Percentiles rank a stretch among this genome's conserved stretches.
phyloP scores from a whole-genome alignment of 225 moss, liverwort and hornwort genomes.

The Polytrichum formosum region DNA sequence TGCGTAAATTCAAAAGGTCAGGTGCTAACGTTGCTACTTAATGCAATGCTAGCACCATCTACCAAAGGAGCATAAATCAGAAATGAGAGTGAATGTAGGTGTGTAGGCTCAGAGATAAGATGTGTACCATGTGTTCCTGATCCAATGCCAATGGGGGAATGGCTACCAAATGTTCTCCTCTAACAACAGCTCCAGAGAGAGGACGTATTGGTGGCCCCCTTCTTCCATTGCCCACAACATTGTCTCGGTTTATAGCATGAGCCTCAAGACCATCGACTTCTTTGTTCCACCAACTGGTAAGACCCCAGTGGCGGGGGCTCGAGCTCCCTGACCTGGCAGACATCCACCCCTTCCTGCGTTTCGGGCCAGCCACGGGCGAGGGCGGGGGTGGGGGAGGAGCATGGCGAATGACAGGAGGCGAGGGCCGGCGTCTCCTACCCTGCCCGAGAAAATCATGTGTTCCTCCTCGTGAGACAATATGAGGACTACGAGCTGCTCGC shows the following conservation, averaged over 20 bases:
- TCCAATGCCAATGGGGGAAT: conserved; percentile 74
- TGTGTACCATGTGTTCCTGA: conserved; percentile 62
- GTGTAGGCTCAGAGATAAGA: conserved; percentile 9
- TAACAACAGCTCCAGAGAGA: conserved; percentile 60
- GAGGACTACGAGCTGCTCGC: conserved; percentile 83
- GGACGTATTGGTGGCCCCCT: conserved; percentile 68
- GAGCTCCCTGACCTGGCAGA: conserved; percentile 91
- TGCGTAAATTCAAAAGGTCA: too few species aligned
- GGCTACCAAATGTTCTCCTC: conserved; percentile 72
- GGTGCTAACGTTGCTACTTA: too few species aligned
- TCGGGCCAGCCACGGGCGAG: conserved; percentile 83
- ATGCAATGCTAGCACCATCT: too few species aligned
- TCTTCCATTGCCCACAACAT: conserved; percentile 49
- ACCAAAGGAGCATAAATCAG: too few species aligned
- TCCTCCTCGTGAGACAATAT: conserved; percentile 63
- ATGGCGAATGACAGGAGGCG: conserved; percentile 79
- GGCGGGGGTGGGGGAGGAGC: conserved; percentile 95
- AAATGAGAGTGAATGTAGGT: not conserved
- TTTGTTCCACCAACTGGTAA: conserved; percentile 77
- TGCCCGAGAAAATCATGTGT: conserved; percentile 42
- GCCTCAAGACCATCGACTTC: conserved; percentile 63
- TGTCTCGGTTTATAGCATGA: conserved; percentile 54
- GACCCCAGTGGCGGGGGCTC: conserved; percentile 87
- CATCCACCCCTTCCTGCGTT: conserved; percentile 86
- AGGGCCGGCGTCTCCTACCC: conserved; percentile 70